Base-by-base conservation (phyloP, 805 yeast species). In the Candida tammaniensis region DNA sequence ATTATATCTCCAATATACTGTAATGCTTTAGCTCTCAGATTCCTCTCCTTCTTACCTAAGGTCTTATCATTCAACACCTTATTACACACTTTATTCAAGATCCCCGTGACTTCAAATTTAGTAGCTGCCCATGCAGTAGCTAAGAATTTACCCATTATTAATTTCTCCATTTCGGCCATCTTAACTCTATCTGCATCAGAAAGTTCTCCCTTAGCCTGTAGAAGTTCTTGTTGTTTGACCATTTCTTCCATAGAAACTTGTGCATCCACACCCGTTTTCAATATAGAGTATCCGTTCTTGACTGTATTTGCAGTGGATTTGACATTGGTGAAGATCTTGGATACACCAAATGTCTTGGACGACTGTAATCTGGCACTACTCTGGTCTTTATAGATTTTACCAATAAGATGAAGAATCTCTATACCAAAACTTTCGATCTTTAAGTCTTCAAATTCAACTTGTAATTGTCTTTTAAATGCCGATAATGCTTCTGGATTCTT, bases 111-210 rank as follows among this genome's bases (percentile, higher is more conserved):
- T 63, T 93, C 99, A 59, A 79, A 82, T 47, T 84, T 80, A 14
- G 96, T 86, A 24, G 95, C 86, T 15, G 86, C 85, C 99, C 99
- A 93, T 13, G 95, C 94, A 1, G 96, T 88, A 6, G 93, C 91
- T 32, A 93, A 70, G 15, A 93, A 76, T 57, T 91, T 93, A 16
- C 98, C 98, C 35, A 87, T 80, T 43, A 91, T 74, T 37, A 76
- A 64, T 32, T 87, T 74, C 52, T 91, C 96, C 62, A 84, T 76
- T 53, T 87, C 93, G 1, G 80, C 87, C 35, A 59, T 61, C 37
- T 55, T 47, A 27, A 41, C 34, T 35, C 41, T 43, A 30, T 62
- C 77, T 18, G 70, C 74, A 8, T 51, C 59, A 4, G 65, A 48
- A 7, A 54, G 47, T 7, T 31, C 52, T 3, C 65, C 68, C 25